These are phyloP conservation scores for Termitomyces eurrhizus DNA, from an alignment of 768 basidiomycete genomes.

Conservation along the genomic window DNA sequence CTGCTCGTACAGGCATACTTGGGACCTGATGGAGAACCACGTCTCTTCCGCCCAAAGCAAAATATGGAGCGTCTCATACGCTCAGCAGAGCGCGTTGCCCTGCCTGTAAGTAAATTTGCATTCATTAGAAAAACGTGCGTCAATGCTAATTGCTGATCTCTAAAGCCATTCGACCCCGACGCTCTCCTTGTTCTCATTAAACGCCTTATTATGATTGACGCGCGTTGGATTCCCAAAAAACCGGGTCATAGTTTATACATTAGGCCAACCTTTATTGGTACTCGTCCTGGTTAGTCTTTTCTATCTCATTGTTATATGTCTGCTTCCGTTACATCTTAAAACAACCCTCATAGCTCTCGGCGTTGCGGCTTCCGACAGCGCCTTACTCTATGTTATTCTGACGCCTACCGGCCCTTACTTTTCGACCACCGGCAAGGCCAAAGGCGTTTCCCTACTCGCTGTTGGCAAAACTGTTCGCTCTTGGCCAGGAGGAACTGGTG, in stretches of 20 bases:
- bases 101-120: conserved; percentile 48
- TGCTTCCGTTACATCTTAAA: conserved; percentile 23
- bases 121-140: neutral
- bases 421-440: conserved; percentile 49
- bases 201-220: conserved; percentile 64
- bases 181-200: conserved; percentile 72
- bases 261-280: conserved; percentile 72
- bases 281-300: conserved; percentile 31
- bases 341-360: conserved; percentile 36
- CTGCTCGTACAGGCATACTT: conserved; percentile 52
- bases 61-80: conserved; percentile 82
- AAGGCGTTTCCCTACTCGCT: conserved; percentile 41
- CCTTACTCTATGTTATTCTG: conserved; percentile 71
- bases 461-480: conserved; percentile 37
- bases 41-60: conserved; percentile 77
- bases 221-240: conserved; percentile 78
- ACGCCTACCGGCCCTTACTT: conserved; percentile 78
- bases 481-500: conserved; percentile 69
- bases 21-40: conserved; percentile 65
- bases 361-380: conserved; percentile 67
- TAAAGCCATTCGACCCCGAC: conserved; percentile 66
- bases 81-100: conserved; percentile 66
- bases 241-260: conserved; percentile 84
- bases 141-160: neutral
- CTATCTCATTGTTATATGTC: conserved; percentile 33